phyloP scores from a whole-genome alignment of 805 yeast species.

The Metschnikowia bowlesiae region DNA sequence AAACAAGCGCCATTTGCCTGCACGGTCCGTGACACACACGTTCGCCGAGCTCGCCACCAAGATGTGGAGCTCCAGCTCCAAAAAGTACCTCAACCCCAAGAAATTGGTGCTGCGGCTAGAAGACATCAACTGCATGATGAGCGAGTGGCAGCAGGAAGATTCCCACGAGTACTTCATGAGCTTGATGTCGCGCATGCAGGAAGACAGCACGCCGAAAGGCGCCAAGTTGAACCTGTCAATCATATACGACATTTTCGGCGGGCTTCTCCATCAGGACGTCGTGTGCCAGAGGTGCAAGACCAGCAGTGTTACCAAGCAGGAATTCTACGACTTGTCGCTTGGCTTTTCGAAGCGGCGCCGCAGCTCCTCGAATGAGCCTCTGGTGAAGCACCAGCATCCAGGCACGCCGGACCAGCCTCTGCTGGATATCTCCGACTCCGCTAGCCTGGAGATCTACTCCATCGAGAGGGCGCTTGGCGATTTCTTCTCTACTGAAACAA shows the following conservation, averaged over 20 bases:
- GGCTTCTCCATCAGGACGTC: slow-evolving; percentile 77
- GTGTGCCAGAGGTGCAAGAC: slow-evolving; percentile 80
- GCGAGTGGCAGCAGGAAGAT: slow-evolving; percentile 97
- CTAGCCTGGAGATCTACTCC: slow-evolving; percentile 37
- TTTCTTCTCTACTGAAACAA: slow-evolving; percentile 77
- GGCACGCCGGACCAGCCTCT: not conserved
- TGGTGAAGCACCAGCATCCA: not conserved
- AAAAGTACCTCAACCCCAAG: slow-evolving; percentile 65
- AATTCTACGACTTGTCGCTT: slow-evolving; percentile 85
- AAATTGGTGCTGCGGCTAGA: slow-evolving; percentile 64
- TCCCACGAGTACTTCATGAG: slow-evolving; percentile 97
- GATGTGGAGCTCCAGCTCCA: slow-evolving; percentile 50
- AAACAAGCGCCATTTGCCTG: slow-evolving; percentile 46
- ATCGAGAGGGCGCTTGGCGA: slow-evolving; percentile 73
- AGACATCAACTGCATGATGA: slow-evolving; percentile 93
- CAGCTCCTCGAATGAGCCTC: slow-evolving; percentile 4
- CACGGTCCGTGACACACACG: slow-evolving; percentile 58
- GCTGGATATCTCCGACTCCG: not conserved
- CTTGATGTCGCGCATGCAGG: slow-evolving; percentile 79
- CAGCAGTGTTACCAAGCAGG: slow-evolving; percentile 83
- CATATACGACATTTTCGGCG: slow-evolving; percentile 92
- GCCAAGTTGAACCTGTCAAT: slow-evolving; percentile 74
- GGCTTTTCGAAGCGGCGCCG: slow-evolving; percentile 53
- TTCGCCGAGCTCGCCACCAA: slow-evolving; percentile 64
- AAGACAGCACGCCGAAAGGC: slow-evolving; percentile 91